Conservation (phyloP, 345 rosid species). For the Heritiera littoralis region DNA sequence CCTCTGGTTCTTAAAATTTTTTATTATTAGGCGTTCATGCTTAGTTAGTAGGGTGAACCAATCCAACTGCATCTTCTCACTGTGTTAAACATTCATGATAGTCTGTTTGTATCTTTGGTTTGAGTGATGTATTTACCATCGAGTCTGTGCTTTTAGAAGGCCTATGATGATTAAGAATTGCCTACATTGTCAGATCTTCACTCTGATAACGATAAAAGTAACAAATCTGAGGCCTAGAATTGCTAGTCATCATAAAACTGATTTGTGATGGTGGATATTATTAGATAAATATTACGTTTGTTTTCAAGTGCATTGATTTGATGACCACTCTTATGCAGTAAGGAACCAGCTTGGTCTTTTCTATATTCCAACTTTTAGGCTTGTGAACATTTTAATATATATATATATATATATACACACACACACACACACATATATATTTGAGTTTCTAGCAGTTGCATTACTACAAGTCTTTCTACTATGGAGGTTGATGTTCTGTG, state of each 20-base stretch:
- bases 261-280: background rate
- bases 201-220: background rate
- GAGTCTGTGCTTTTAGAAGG: background rate
- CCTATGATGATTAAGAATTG: conserved; percentile 12
- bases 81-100: background rate
- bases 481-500: background rate
- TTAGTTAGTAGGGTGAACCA: background rate
- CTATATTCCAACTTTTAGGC: background rate
- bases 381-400: background rate
- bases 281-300: background rate
- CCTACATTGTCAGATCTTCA: conserved; percentile 17
- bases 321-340: background rate
- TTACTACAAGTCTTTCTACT: background rate
- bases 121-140: background rate
- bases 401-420: background rate
- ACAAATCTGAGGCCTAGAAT: conserved; percentile 6
- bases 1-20: background rate
- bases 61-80: background rate
- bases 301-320: background rate
- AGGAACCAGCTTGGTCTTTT: background rate
- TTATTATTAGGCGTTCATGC: background rate
- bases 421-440: background rate
- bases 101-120: background rate
- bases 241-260: background rate
- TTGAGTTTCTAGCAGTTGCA: background rate